Evolutionary conservation across 331 rosid species (phyloP).

Genomic region (Malus hybrid): DNA sequence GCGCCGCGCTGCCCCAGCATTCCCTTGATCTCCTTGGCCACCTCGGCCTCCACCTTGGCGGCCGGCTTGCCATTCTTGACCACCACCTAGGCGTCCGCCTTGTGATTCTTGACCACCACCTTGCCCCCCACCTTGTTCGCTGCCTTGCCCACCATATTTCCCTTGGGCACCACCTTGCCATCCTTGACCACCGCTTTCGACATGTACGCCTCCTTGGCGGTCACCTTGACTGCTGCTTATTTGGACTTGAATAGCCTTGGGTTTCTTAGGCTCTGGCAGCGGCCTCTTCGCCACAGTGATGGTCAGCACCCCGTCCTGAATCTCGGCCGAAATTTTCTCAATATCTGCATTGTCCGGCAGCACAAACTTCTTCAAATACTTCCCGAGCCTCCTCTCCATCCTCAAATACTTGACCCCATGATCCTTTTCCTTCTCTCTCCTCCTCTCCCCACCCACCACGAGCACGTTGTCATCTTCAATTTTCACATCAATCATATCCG

Average conservation of each 20-base stretch:
- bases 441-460: constrained; percentile 59
- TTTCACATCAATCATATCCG: constrained; percentile 63
- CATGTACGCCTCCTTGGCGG: neutral
- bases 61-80: too few relatives aligned
- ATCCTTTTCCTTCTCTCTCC: constrained; percentile 24
- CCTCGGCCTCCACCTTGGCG: neutral
- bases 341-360: constrained; percentile 68
- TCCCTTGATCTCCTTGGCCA: too few relatives aligned
- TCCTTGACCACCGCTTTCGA: neutral
- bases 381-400: constrained; percentile 49
- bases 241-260: constrained; percentile 52
- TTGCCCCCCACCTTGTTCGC: neutral
- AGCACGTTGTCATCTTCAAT: constrained; percentile 65
- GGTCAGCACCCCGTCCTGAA: constrained; percentile 69
- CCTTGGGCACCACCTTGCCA: neutral
- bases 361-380: constrained; percentile 65
- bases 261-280: constrained; percentile 83
- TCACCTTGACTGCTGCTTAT: constrained; percentile 2
- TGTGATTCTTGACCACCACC: neutral
- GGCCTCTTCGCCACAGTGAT: constrained; percentile 57
- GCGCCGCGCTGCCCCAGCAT: too few relatives aligned
- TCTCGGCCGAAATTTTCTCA: constrained; percentile 44
- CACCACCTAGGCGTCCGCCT: neutral
- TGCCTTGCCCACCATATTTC: neutral
- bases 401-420: constrained; percentile 19